Evolutionary conservation across 1,284 basidiomycete genomes (phyloP).

Genomic region (Ganoderma multipileum): DNA sequence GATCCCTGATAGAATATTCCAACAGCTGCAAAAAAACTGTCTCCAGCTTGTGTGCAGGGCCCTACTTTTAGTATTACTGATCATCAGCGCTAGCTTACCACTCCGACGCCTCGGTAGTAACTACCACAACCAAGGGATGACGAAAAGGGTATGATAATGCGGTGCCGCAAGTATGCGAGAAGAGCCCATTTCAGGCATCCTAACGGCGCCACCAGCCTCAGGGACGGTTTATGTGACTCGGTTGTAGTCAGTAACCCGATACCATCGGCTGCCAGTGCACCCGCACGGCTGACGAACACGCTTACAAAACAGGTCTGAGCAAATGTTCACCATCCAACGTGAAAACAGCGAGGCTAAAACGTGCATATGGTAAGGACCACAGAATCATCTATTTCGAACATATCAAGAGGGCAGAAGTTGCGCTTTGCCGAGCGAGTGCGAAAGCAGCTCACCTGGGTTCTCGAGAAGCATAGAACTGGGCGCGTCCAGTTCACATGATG

Average conservation of each 20-base stretch:
- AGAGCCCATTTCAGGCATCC: not conserved
- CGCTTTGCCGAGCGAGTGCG: not conserved
- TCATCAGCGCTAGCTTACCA: not conserved
- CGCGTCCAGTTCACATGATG: conserved; percentile 4
- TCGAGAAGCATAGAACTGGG: not conserved
- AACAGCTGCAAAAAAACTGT: not conserved
- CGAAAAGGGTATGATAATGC: not conserved
- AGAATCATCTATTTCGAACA: not conserved
- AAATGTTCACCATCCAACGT: not conserved
- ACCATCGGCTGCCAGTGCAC: not conserved
- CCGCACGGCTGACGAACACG: not conserved
- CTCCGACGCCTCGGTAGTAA: not conserved
- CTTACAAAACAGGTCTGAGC: not conserved
- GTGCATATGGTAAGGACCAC: not conserved
- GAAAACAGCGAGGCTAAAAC: not conserved
- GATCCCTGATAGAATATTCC: not conserved
- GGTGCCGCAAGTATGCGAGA: not conserved
- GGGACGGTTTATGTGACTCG: not conserved
- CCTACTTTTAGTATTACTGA: not conserved
- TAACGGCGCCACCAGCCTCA: not conserved
- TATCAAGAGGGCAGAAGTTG: not conserved
- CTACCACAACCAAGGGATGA: not conserved
- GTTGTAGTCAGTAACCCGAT: not conserved
- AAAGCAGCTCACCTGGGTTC: not conserved
- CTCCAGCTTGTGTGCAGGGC: no score